Conservation (phyloP, 2,329 filamentous ascomycete species). For the Xylariales sp. region DNA sequence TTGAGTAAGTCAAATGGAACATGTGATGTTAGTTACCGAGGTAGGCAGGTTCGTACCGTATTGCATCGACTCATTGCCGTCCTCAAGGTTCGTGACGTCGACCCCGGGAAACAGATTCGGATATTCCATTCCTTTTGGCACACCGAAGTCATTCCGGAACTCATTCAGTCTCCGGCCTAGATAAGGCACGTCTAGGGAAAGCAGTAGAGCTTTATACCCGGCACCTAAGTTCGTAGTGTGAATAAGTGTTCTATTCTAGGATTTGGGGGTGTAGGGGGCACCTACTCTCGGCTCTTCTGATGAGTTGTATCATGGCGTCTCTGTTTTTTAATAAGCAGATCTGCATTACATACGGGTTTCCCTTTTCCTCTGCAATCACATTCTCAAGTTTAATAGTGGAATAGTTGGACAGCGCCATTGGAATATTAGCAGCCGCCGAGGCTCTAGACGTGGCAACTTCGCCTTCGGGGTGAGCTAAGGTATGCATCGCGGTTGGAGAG, state of each 20-base stretch:
- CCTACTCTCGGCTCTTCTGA: conserved; percentile 57
- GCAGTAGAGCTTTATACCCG: conserved; percentile 65
- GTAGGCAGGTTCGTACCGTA: not conserved
- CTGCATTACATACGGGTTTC: conserved; percentile 64
- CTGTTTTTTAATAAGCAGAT: conserved; percentile 64
- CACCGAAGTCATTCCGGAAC: conserved; percentile 62
- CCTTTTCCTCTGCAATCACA: conserved; percentile 54
- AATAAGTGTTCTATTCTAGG: not conserved
- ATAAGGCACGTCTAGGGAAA: conserved; percentile 66
- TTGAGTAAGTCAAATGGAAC: not conserved
- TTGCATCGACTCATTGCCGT: not conserved
- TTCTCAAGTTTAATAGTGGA: conserved; percentile 59
- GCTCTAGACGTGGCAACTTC: conserved; percentile 62
- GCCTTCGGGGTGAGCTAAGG: conserved; percentile 63
- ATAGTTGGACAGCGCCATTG: conserved; percentile 62
- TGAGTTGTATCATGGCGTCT: conserved; percentile 53
- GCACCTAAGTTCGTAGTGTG: conserved; percentile 35
- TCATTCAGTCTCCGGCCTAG: conserved; percentile 65
- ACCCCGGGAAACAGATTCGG: conserved; percentile 55
- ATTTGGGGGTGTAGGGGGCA: not conserved
- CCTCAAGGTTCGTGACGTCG: not conserved
- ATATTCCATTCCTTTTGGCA: conserved; percentile 57
- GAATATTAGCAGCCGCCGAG: conserved; percentile 42
- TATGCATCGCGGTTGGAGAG: conserved; percentile 64
- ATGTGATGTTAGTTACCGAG: no score